These are phyloP conservation scores for Umbelopsis vinacea DNA, from an alignment of 192 early-diverging fungal species.

Conservation along the genomic window DNA sequence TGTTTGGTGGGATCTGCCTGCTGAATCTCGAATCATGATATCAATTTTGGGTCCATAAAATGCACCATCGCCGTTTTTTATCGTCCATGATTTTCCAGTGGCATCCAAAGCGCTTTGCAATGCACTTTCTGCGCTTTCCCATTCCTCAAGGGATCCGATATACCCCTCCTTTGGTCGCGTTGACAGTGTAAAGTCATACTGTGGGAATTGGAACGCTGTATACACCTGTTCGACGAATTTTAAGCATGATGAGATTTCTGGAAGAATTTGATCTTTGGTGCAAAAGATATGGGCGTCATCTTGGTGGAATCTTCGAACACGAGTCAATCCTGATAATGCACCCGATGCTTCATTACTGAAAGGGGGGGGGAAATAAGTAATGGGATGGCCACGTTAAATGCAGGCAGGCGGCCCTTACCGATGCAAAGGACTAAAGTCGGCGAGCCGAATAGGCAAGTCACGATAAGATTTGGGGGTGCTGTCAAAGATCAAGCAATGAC, in stretches of 20 bases:
- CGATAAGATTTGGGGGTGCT: slow-evolving; percentile 79
- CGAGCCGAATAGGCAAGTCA: slow-evolving; percentile 87
- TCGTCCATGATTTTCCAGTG: slow-evolving; percentile 63
- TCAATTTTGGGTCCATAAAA: slow-evolving; percentile 99
- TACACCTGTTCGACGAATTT: slow-evolving; percentile 82
- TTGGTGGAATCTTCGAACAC: slow-evolving; percentile 95
- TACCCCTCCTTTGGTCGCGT: slow-evolving; percentile 76
- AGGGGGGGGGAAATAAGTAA: neutral
- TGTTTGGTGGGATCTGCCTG: slow-evolving; percentile 86
- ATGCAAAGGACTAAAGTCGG: slow-evolving; percentile 94
- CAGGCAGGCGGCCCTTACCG: slow-evolving; percentile 49
- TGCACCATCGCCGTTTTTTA: slow-evolving; percentile 89
- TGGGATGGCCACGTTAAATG: neutral
- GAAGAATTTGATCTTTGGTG: slow-evolving; percentile 72
- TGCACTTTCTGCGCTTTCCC: slow-evolving; percentile 79
- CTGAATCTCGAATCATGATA: slow-evolving; percentile 79
- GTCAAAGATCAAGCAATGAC: slow-evolving; percentile 91
- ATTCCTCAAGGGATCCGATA: slow-evolving; percentile 76
- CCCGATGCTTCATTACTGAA: slow-evolving; percentile 89
- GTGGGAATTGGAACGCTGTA: slow-evolving; percentile 73
- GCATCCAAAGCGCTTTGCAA: slow-evolving; percentile 71
- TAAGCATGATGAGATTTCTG: slow-evolving; percentile 82
- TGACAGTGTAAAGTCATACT: slow-evolving; percentile 79
- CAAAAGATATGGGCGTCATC: slow-evolving; percentile 99
- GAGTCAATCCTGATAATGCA: slow-evolving; percentile 85